Evolutionary conservation across 768 basidiomycete species (phyloP), one percentile per base, ranked within the genome.

Genomic region (Russula ochroleuca): DNA sequence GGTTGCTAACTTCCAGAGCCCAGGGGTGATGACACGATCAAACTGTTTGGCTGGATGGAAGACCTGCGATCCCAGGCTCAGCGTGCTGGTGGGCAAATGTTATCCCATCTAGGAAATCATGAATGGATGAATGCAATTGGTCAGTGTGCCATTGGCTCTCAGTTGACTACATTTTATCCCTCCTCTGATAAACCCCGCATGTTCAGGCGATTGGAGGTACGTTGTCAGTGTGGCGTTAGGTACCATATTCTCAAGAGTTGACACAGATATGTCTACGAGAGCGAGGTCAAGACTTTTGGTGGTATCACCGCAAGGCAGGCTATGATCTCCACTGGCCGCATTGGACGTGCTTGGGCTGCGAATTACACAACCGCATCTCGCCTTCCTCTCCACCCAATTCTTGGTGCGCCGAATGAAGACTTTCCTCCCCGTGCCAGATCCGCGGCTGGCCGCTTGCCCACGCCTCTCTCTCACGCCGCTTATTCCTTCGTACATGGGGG

Each of bases 401-500:
- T 88, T 13, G 88, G 88, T 2, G 79, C 79, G 5, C 85, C 84
- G 10, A 89, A 91, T 72, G 83, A 84, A 11, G 75, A 78, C 73
- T 75, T 75, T 66, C 66, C 67, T 64, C 74, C 70, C 28, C 82
- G 80, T 19, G 85, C 80, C 68, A 83, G 57, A 73, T 70, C 65
- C 73, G 41, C 15, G 3, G 48, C 64, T 23, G 11, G 23, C 23
- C 58, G 63, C 69, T 57, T 57, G 71, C 1, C 72, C 74, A 64
- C 76, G 66, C 66, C 77, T 72, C 78, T 94, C 58, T 87, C 88
- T 0, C 89, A 88, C 72, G 81, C 90, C 0, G 92, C 94, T 1
- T 76, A 94, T 33, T 92, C 94, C 1, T 98, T 98, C 73, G 90
- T 96, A 2, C 97, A 98, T 65, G 96, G 95, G 21, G 95, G 95